A percentile compares a stretch with the other conserved stretches of the same genome.
Evolutionary conservation across 2,329 filamentous ascomycete genomes (phyloP).

Genomic region (Alternaria sp.): DNA sequence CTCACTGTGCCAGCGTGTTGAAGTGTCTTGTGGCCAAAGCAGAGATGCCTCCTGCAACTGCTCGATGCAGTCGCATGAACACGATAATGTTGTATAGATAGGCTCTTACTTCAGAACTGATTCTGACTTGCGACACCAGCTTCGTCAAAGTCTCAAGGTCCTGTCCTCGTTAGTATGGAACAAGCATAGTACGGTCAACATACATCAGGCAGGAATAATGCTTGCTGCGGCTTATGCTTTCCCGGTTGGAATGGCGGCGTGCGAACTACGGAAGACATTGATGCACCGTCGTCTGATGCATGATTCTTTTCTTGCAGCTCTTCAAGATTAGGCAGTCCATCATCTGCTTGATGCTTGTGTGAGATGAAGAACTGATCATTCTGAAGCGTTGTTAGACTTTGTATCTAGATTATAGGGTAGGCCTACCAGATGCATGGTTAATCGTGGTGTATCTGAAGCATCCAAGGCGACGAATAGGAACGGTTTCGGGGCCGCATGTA

Average conservation of each 20-base stretch:
- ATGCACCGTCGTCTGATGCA: conserved; percentile 37
- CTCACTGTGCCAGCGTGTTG: conserved; percentile 66
- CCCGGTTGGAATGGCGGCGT: conserved; percentile 25
- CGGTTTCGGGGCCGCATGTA: conserved; percentile 75
- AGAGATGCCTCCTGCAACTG: conserved; percentile 78
- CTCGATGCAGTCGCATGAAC: conserved; percentile 87
- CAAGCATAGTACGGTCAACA: conserved; percentile 6
- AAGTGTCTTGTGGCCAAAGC: conserved; percentile 82
- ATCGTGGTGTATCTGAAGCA: conserved; percentile 41
- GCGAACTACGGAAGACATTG: conserved; percentile 48
- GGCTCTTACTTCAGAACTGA: conserved; percentile 78
- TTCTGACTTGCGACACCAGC: conserved; percentile 64
- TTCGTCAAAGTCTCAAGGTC: conserved; percentile 66
- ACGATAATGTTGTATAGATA: conserved; percentile 89
- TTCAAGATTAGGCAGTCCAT: conserved; percentile 79
- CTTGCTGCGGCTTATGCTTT: conserved; percentile 22
- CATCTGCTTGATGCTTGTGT: conserved; percentile 76
- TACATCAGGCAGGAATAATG: conserved; percentile 56
- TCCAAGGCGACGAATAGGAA: conserved; percentile 85
- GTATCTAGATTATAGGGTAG: conserved; percentile 23
- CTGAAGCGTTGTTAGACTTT: conserved; percentile 61
- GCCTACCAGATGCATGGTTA: conserved; percentile 53
- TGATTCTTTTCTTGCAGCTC: conserved; percentile 51
- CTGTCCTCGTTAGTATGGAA: conserved; percentile 18
- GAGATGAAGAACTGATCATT: conserved; percentile 89